These are phyloP conservation scores for Ceratocystis albifundus DNA, from an alignment of 2,329 filamentous ascomycete species.

Conservation along the genomic window DNA sequence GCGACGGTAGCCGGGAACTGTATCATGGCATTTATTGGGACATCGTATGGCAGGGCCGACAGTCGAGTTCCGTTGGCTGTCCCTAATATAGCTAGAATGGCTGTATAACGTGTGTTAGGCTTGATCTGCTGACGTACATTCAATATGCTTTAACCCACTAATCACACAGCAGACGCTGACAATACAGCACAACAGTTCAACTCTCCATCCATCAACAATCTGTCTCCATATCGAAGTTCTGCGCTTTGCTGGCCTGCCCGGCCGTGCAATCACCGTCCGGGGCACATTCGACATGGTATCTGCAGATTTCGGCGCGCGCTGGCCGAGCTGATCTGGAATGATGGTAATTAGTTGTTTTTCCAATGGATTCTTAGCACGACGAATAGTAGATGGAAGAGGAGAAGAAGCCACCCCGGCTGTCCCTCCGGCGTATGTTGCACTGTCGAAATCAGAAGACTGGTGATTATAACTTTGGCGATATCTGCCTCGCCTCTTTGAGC, in stretches of 20 bases:
- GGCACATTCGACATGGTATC: slow-evolving; percentile 9
- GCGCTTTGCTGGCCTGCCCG: not conserved
- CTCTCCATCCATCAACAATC: not conserved
- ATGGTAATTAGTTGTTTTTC: slow-evolving; percentile 12
- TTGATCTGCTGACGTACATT: not conserved
- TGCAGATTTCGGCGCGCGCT: not conserved
- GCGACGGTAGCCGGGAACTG: slow-evolving; percentile 28
- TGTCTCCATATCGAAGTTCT: not conserved
- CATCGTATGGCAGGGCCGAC: slow-evolving; percentile 25
- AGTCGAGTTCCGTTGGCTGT: slow-evolving; percentile 25
- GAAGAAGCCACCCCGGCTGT: not conserved
- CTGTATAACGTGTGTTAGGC: slow-evolving; percentile 2
- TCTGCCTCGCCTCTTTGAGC: not conserved
- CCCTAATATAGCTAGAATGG: slow-evolving; percentile 18
- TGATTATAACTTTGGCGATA: not conserved
- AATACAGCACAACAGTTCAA: slow-evolving; percentile 16
- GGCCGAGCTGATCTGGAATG: slow-evolving; percentile 9
- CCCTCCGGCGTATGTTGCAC: not conserved
- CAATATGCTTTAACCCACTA: not conserved
- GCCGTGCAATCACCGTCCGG: slow-evolving; percentile 16
- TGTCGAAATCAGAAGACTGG: not conserved
- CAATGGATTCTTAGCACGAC: not conserved
- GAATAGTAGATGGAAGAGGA: not conserved
- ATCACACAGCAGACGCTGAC: slow-evolving; percentile 15
- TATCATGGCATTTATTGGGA: slow-evolving; percentile 28